Evolutionary conservation across 2,329 filamentous ascomycete genomes (phyloP).

Genomic region (Trichoderma hamatum): DNA sequence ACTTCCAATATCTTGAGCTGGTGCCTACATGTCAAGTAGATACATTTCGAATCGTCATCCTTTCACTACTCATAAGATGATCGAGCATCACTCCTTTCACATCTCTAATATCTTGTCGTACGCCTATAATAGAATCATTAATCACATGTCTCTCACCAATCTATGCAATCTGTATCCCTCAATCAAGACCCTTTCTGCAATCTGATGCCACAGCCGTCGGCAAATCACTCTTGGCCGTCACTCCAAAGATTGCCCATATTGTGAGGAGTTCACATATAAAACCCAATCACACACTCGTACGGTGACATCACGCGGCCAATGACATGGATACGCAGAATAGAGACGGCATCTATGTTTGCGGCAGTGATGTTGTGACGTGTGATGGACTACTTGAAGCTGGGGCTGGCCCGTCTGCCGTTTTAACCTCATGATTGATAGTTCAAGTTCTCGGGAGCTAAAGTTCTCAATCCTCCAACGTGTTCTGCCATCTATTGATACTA

Average conservation of each 20-base stretch:
- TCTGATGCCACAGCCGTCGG: not conserved
- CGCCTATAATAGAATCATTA: not conserved
- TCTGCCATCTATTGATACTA: not conserved
- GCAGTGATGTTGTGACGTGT: constrained; percentile 15
- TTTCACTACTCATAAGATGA: not conserved
- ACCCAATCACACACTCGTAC: not conserved
- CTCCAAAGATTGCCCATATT: not conserved
- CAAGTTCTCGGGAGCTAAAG: not conserved
- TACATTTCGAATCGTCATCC: not conserved
- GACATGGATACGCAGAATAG: not conserved
- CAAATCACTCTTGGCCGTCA: not conserved
- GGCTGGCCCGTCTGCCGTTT: not conserved
- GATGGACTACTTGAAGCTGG: constrained; percentile 21
- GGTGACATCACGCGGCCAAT: constrained; percentile 7
- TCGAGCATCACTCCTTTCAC: not conserved
- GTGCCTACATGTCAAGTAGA: not conserved
- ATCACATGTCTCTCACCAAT: not conserved
- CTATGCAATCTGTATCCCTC: not conserved
- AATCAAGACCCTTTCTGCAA: not conserved
- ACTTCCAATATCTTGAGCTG: not conserved
- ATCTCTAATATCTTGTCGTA: not conserved
- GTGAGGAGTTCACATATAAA: not conserved
- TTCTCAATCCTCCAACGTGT: not conserved
- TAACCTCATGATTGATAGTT: not conserved
- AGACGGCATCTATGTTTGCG: not conserved